Conservation (phyloP, 2,329 filamentous ascomycete genomes). For the Fusarium tjaetaba region DNA sequence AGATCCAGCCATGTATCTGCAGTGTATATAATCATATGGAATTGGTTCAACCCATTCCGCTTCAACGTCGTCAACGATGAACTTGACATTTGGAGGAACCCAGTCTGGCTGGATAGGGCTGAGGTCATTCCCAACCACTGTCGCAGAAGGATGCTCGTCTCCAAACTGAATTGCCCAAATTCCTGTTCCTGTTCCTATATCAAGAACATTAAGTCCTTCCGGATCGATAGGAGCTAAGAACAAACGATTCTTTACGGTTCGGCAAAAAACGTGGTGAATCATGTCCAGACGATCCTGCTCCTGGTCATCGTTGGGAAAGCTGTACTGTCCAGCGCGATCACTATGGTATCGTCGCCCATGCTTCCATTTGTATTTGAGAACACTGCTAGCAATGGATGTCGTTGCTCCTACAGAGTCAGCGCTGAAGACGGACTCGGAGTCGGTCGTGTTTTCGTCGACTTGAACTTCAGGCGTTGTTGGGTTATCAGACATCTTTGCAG, state of each 20-base stretch:
- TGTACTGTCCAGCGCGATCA: constrained; percentile 50
- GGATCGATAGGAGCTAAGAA: constrained; percentile 51
- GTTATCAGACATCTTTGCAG: not conserved
- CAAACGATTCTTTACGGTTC: constrained; percentile 49
- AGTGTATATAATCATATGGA: constrained; percentile 49
- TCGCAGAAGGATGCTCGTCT: constrained; percentile 49
- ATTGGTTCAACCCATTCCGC: constrained; percentile 58
- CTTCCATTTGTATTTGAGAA: constrained; percentile 40
- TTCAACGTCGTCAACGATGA: constrained; percentile 68
- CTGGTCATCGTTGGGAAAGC: constrained; percentile 51
- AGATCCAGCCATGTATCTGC: constrained; percentile 48
- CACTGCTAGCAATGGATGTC: constrained; percentile 14
- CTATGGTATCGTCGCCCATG: constrained; percentile 55
- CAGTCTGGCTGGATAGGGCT: constrained; percentile 57
- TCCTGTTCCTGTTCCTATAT: constrained; percentile 58
- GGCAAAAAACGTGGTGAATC: constrained; percentile 48
- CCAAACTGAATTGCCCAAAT: constrained; percentile 60
- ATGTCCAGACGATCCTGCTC: constrained; percentile 54
- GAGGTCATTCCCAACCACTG: constrained; percentile 53
- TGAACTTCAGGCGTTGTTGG: constrained; percentile 10
- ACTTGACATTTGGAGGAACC: constrained; percentile 67
- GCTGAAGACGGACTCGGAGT: not conserved
- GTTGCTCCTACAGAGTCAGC: not conserved
- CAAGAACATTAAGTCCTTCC: constrained; percentile 53
- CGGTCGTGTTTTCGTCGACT: constrained; percentile 2